phyloP scores from a whole-genome alignment of 2,329 filamentous ascomycete species.

The Ramichloridium luteum region DNA sequence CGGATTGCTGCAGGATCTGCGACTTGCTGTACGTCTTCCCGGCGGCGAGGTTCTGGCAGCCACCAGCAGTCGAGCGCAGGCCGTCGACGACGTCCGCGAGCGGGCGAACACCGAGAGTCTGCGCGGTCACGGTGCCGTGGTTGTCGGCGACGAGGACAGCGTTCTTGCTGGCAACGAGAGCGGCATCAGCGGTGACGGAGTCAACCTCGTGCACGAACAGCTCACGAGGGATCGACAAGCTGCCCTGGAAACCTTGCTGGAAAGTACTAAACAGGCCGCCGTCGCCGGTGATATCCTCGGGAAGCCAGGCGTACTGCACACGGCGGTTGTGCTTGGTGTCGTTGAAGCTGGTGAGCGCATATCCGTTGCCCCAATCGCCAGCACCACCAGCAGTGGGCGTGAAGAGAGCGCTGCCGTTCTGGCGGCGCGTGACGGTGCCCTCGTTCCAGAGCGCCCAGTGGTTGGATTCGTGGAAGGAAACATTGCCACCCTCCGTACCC shows the following conservation, averaged over 20 bases:
- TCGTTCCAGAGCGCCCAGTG: conserved; percentile 38
- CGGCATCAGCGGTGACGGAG: conserved; percentile 24
- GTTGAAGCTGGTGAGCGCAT: conserved; percentile 36
- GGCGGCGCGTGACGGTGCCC: conserved; percentile 29
- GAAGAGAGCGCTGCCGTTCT: conserved; percentile 34
- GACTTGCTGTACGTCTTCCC: conserved; percentile 17
- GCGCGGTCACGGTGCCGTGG: conserved; percentile 30
- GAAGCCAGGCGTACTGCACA: conserved; percentile 36
- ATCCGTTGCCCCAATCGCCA: conserved; percentile 33
- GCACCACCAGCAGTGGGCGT: conserved; percentile 33
- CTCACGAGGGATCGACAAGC: conserved; percentile 33
- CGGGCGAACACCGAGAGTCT: conserved; percentile 33
- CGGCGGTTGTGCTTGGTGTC: conserved; percentile 38
- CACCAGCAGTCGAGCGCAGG: conserved; percentile 22
- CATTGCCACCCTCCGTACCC: conserved; percentile 32
- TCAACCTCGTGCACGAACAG: conserved; percentile 35
- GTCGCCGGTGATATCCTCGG: conserved; percentile 30
- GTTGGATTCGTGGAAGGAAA: conserved; percentile 27
- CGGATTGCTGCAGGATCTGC: conserved; percentile 19
- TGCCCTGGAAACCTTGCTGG: conserved; percentile 35
- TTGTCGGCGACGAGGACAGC: conserved; percentile 17
- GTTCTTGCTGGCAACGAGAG: conserved; percentile 15
- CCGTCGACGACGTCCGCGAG: conserved; percentile 33
- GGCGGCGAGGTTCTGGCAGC: conserved; percentile 14
- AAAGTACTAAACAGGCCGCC: conserved; percentile 27